phyloP scores from a whole-genome alignment of 768 basidiomycete genomes.

The Floccularia luteovirens region DNA sequence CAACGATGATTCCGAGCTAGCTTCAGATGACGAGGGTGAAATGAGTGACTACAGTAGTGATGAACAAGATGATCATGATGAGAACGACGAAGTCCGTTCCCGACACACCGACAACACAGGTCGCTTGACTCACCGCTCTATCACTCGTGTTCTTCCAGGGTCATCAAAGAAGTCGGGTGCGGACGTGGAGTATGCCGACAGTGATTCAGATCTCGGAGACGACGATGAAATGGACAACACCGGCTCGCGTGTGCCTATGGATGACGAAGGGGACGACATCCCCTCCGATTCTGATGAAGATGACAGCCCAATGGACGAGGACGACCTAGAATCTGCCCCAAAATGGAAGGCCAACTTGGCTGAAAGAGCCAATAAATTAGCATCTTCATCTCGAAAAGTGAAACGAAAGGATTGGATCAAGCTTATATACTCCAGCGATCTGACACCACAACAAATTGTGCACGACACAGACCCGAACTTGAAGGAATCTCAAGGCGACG shows the following conservation, averaged over 20 bases:
- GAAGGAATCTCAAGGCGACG: constrained; percentile 21
- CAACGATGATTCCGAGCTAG: constrained; percentile 24
- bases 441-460: constrained; percentile 66
- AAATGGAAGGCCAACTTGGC: constrained; percentile 71
- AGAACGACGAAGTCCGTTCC: constrained; percentile 12
- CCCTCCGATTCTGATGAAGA: constrained; percentile 41
- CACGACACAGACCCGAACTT: constrained; percentile 22
- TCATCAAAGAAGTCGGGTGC: constrained; percentile 25
- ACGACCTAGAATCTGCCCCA: constrained; percentile 39
- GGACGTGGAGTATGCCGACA: constrained; percentile 65
- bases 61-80: constrained; percentile 15
- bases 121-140: constrained; percentile 38
- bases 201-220: constrained; percentile 65
- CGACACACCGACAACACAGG: constrained; percentile 35
- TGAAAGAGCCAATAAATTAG: constrained; percentile 28
- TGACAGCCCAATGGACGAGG: constrained; percentile 31
- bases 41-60: constrained; percentile 8
- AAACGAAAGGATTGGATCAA: constrained; percentile 73
- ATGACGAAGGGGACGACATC: constrained; percentile 35
- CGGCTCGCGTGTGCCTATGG: constrained; percentile 10
- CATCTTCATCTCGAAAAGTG: constrained; percentile 28
- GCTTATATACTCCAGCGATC: constrained; percentile 68
- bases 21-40: constrained; percentile 15
- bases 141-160: constrained; percentile 29
- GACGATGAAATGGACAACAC: constrained; percentile 21